Base-by-base conservation (phyloP, 2,329 filamentous ascomycete species). In the Hypoxylon sp. region DNA sequence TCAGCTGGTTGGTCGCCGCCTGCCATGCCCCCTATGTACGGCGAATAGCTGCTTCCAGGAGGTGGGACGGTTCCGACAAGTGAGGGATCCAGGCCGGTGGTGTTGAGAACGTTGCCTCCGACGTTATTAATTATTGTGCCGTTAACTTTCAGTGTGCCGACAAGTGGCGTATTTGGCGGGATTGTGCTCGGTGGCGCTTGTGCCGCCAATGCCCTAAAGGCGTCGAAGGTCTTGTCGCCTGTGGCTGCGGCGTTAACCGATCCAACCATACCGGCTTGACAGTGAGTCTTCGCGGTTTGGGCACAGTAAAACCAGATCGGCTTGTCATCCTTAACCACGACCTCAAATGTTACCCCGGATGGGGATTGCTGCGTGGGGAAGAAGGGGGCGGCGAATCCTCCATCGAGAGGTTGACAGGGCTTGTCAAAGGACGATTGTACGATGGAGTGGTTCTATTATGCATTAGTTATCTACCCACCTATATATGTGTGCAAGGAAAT, bases 231-330 rank as follows among this genome's bases (percentile, higher is more conserved):
- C 70, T 81, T 81, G 53, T 62, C 64, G 11, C 80, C 80, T 1
- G 71, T 63, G 0, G 66, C 33, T 0, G 76, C 71, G n/a, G 80
- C 79, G 71, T 86, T 86, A 69, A 86, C 81, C 44, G 81, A 80
- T 59, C 83, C 81, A 17, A 82, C 80, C 84, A 86, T 86, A 39
- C 84, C 84, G 2, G 74, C 70, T 51, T 81, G 79, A 69, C 79
- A 81, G 63, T 80, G 79, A 2, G 73, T 75, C 26, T 75, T 75
- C 5, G 62, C 71, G 0, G 76, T 75, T 64, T 81, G 79, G 19
- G 75, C 80, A 66, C 80, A 80, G 74, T 81, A 81, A 69, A 81
- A 81, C 78, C 78, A 81, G 46, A 80, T 71, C 1, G 80, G 79
- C 39, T 78, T 77, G 10, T 71, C 70, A 61, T 80, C 76, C 2